Base-by-base conservation (phyloP, 768 basidiomycete genomes). In the Candolleomyces aberdarensis region DNA sequence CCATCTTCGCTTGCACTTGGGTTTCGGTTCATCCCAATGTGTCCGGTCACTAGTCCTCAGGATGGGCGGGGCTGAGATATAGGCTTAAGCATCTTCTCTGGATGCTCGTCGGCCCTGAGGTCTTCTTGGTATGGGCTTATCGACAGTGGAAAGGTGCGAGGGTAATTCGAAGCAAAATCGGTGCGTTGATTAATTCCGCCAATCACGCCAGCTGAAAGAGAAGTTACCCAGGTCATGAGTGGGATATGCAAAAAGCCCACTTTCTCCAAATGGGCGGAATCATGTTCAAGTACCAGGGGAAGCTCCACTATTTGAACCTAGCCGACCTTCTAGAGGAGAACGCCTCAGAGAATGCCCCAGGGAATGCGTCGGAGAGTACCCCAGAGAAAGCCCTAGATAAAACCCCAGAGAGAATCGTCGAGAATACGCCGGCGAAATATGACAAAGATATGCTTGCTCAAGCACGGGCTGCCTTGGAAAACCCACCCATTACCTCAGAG, bases 401-500 rank as follows among this genome's bases (percentile, higher is more conserved):
- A n/a, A n/a, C n/a, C n/a, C n/a, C n/a, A n/a, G n/a, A n/a, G n/a
- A n/a, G n/a, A n/a, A n/a, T n/a, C n/a, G n/a, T n/a, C n/a, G n/a
- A n/a, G 19, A 49, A 20, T 49, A 15, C 10, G 1, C n/a, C 26
- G 9, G 3, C 48, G n/a, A 17, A 9, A 19, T 11, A 17, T 9
- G 48, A 49, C n/a, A 19, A 9, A 19, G 48, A 22, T 2, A 11
- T 20, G 48, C 3, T 22, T 17, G 26, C 8, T 10, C n/a, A 17
- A 14, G n/a, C 19, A 20, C 9, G 19, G 9, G 26, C 48, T 9
- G n/a, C 48, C 9, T 64, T 26, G 26, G 3, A 26, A 46, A 39
- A 48, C 22, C 69, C 65, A 1, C 56, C 46, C 5, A 63, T 67
- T n/a, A 68, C 67, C 3, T 59, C 63, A 51, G 57, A 64, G 11